A percentile compares a stretch with the other conserved stretches of the same genome.
These are phyloP conservation scores for Aspergillus sp. DNA, from an alignment of 2,329 filamentous ascomycete species.

Conservation along the genomic window DNA sequence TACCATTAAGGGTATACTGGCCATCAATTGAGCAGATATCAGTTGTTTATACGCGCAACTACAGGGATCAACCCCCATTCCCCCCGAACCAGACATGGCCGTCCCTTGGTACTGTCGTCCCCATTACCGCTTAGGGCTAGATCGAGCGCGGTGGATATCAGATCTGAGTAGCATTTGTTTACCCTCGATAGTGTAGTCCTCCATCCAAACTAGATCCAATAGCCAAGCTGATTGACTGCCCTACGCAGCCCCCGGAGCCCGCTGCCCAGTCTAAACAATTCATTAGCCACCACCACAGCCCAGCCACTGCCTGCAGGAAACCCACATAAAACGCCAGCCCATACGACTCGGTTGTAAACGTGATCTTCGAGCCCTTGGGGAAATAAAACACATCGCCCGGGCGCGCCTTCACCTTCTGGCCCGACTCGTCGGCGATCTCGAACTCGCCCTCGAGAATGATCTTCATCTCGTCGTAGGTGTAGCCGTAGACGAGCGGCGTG, in stretches of 20 bases:
- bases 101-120: too few relatives aligned
- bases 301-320: conserved; percentile 5
- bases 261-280: neutral
- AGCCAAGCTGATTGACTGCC: too few relatives aligned
- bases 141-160: too few relatives aligned
- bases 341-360: conserved; percentile 53
- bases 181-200: neutral
- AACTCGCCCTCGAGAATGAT: conserved; percentile 61
- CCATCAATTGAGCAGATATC: too few relatives aligned
- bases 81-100: too few relatives aligned
- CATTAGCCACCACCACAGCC: neutral
- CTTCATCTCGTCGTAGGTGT: conserved; percentile 66
- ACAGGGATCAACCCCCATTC: too few relatives aligned
- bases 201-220: conserved; percentile 2
- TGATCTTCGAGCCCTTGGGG: conserved; percentile 56
- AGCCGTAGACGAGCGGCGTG: conserved; percentile 57
- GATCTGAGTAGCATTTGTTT: neutral
- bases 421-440: conserved; percentile 55
- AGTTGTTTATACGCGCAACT: too few relatives aligned
- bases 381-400: conserved; percentile 62
- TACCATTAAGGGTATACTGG: too few relatives aligned
- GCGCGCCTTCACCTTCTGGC: conserved; percentile 48
- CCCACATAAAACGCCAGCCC: conserved; percentile 51
- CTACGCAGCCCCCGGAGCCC: conserved; percentile 17
- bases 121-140: too few relatives aligned